A percentile compares a stretch with the other conserved stretches of the same genome.
Conservation (phyloP, 2,329 filamentous ascomycete genomes). For the Paracamarosporium sp. region DNA sequence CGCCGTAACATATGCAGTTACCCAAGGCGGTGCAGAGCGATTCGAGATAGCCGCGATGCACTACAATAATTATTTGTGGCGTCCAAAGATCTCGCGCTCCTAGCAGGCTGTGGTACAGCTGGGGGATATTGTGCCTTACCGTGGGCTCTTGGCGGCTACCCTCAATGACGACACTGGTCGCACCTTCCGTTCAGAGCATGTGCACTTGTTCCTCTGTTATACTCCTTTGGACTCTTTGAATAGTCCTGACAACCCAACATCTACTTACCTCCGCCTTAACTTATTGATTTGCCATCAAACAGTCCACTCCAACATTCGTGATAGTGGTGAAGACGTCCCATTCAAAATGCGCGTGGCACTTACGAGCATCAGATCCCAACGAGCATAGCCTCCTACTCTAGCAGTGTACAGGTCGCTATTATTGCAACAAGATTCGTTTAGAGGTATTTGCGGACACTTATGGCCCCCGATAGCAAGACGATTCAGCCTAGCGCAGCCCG, state of each 20-base stretch:
- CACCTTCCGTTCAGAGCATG: background rate
- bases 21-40: no score
- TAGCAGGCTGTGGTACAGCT: no score
- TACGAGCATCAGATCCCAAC: background rate
- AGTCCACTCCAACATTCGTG: background rate
- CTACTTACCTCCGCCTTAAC: no score
- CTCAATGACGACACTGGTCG: background rate
- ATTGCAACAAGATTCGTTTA: conserved; percentile 1
- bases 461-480: conserved; percentile 1
- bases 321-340: background rate
- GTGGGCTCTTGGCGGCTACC: background rate
- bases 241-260: background rate
- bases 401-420: background rate
- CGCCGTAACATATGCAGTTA: no score
- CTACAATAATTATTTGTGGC: no score
- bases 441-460: background rate
- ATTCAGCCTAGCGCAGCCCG: background rate
- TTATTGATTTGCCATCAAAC: no score
- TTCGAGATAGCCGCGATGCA: no score
- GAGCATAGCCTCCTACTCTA: background rate
- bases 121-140: background rate
- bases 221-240: background rate
- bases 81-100: no score
- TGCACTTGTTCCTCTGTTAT: background rate
- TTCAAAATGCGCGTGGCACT: background rate